phyloP scores from a whole-genome alignment of 208 protist genomes.

The Leishmania martiniquensis region DNA sequence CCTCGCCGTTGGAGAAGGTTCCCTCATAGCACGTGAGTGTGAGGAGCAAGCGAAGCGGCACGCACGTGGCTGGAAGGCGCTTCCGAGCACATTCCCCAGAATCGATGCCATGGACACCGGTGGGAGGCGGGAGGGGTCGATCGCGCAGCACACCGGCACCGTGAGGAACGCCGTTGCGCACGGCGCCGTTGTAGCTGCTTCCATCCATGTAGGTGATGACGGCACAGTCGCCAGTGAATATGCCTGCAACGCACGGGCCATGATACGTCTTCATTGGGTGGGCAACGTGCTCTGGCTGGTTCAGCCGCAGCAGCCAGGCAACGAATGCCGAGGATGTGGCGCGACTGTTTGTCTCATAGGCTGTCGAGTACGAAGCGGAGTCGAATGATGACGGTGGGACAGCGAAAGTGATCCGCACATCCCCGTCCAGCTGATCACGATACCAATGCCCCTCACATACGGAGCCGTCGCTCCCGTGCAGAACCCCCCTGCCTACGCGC shows the following conservation, averaged over 20 bases:
- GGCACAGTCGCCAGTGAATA: constrained; percentile 58
- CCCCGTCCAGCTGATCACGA: constrained; percentile 49
- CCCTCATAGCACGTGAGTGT: constrained; percentile 74
- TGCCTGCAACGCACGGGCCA: constrained; percentile 60
- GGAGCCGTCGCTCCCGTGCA: constrained; percentile 40
- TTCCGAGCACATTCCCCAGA: constrained; percentile 1
- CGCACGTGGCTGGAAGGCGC: constrained; percentile 15
- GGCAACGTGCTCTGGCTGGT: constrained; percentile 9
- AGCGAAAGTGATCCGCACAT: constrained; percentile 29
- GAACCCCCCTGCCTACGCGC: constrained; percentile 56
- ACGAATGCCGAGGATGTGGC: neutral
- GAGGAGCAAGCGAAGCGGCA: constrained; percentile 12
- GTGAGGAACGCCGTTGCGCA: constrained; percentile 55
- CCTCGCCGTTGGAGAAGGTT: constrained; percentile 61
- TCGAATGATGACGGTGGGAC: neutral
- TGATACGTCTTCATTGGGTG: constrained; percentile 45
- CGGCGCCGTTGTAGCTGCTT: constrained; percentile 63
- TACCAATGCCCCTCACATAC: constrained; percentile 67
- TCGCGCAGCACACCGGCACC: constrained; percentile 63
- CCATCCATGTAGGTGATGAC: constrained; percentile 56
- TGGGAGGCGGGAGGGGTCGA: constrained; percentile 14
- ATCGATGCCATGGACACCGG: constrained; percentile 21
- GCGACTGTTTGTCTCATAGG: no score
- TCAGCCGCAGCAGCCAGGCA: constrained; percentile 5
- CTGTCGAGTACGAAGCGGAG: neutral